A percentile compares a stretch with the other conserved stretches of the same genome.
These are phyloP conservation scores for Fonsecaea multimorphosa DNA, from an alignment of 2,329 filamentous ascomycete species.

Conservation along the genomic window DNA sequence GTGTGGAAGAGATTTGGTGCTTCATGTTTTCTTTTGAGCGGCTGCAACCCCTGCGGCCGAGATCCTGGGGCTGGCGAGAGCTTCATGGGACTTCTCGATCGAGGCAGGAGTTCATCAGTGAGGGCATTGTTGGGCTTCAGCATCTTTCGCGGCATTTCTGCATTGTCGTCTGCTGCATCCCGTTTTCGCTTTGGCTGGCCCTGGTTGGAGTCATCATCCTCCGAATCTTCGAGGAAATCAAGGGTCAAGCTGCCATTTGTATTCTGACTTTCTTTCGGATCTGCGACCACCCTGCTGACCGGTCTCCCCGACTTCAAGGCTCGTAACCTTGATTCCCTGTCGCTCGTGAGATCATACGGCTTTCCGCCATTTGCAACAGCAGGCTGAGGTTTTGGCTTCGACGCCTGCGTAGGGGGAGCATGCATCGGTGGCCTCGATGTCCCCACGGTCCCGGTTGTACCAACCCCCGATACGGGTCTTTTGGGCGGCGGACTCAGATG, in stretches of 20 bases:
- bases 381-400: slow-evolving; percentile 7
- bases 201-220: slow-evolving; percentile 18
- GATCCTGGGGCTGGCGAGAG: slow-evolving; percentile 15
- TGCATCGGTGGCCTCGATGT: slow-evolving; percentile 29
- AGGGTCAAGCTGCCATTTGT: slow-evolving; percentile 25
- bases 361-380: slow-evolving; percentile 7
- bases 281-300: background rate
- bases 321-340: slow-evolving; percentile 44
- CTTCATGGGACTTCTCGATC: slow-evolving; percentile 26
- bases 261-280: background rate
- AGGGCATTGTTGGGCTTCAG: slow-evolving; percentile 16
- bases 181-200: slow-evolving; percentile 2
- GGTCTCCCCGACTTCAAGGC: slow-evolving; percentile 43
- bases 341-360: slow-evolving; percentile 37
- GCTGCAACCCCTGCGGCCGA: background rate
- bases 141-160: slow-evolving; percentile 18
- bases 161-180: background rate
- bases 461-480: background rate
- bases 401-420: slow-evolving; percentile 7
- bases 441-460: background rate
- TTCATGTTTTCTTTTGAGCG: slow-evolving; percentile 27
- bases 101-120: background rate
- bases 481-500: slow-evolving; percentile 13
- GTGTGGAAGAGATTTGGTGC: slow-evolving; percentile 28
- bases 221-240: slow-evolving; percentile 36